A percentile compares a stretch with the other conserved stretches of the same genome.
Evolutionary conservation across 805 yeast genomes (phyloP).

Genomic region (Metschnikowia hibisci): DNA sequence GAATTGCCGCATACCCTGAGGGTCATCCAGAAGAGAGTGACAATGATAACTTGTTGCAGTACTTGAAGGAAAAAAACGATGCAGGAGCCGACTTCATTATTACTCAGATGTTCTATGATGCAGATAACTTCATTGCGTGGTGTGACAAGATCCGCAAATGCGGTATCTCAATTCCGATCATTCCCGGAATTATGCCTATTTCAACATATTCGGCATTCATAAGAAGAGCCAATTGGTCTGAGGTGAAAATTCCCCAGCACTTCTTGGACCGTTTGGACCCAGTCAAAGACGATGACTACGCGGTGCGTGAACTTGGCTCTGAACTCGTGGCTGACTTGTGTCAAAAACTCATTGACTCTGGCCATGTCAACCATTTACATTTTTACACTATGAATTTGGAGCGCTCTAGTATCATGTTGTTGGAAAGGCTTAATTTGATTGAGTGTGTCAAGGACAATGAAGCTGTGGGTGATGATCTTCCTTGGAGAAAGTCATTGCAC

Average conservation of each 20-base stretch:
- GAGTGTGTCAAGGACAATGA: conserved; percentile 39
- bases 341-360: conserved; percentile 60
- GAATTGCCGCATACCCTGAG: conserved; percentile 97
- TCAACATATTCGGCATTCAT: conserved; percentile 90
- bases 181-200: conserved; percentile 98
- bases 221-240: conserved; percentile 94
- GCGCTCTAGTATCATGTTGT: conserved; percentile 80
- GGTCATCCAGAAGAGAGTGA: conserved; percentile 85
- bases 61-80: conserved; percentile 83
- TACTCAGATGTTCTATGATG: conserved; percentile 97
- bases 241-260: conserved; percentile 70
- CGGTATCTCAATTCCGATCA: conserved; percentile 81
- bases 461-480: conserved; percentile 45
- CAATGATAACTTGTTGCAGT: conserved; percentile 48
- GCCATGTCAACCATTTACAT: conserved; percentile 80
- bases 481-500: conserved; percentile 91
- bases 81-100: conserved; percentile 92
- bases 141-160: conserved; percentile 61
- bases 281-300: conserved; percentile 83
- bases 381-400: conserved; percentile 98
- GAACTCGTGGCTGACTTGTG: conserved; percentile 84
- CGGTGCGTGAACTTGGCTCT: conserved; percentile 83
- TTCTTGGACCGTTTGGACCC: conserved; percentile 72
- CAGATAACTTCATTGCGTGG: conserved; percentile 80
- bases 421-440: conserved; percentile 66